These are phyloP conservation scores for Polygonum maritimum DNA, from an alignment of 148 eudicot genomes.

Conservation along the genomic window DNA sequence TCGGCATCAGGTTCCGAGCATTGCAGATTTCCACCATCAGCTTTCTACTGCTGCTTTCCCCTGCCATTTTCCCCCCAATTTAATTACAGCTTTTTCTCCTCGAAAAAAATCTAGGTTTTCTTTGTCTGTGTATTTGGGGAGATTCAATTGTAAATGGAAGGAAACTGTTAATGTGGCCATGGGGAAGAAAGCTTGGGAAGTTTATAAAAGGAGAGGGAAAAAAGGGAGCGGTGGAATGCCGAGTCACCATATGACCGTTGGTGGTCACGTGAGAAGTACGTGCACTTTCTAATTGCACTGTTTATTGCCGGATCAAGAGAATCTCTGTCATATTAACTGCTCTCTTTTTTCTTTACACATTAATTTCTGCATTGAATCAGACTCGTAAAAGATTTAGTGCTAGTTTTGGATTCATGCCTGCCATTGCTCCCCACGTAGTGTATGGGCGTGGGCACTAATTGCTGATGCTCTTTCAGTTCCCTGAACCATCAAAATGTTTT, in stretches of 20 bases:
- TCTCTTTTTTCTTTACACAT: neutral
- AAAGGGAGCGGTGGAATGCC: neutral
- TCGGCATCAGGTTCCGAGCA: constrained; percentile 81
- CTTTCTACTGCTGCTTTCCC: constrained; percentile 32
- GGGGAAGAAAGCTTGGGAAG: constrained; percentile 1
- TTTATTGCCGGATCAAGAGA: neutral
- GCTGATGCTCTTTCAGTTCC: neutral
- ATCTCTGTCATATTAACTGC: neutral
- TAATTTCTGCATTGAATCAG: neutral
- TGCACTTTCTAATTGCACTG: neutral
- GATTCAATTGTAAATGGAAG: neutral
- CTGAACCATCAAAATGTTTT: too few species aligned
- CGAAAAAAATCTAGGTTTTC: neutral
- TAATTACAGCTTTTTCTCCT: neutral
- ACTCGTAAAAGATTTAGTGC: neutral
- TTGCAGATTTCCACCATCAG: constrained; percentile 59
- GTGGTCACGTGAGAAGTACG: neutral
- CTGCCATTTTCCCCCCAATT: constrained; percentile 24
- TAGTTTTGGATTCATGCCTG: neutral
- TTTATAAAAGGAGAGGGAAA: neutral
- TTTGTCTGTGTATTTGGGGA: neutral
- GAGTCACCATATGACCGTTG: constrained; percentile 6
- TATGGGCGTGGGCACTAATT: neutral
- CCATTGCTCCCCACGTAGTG: neutral
- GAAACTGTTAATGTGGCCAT: neutral